Evolutionary conservation across 495 filamentous ascomycete species (phyloP), one percentile per base, ranked within the genome.

Genomic region (Symbiotaphrina buchneri): DNA sequence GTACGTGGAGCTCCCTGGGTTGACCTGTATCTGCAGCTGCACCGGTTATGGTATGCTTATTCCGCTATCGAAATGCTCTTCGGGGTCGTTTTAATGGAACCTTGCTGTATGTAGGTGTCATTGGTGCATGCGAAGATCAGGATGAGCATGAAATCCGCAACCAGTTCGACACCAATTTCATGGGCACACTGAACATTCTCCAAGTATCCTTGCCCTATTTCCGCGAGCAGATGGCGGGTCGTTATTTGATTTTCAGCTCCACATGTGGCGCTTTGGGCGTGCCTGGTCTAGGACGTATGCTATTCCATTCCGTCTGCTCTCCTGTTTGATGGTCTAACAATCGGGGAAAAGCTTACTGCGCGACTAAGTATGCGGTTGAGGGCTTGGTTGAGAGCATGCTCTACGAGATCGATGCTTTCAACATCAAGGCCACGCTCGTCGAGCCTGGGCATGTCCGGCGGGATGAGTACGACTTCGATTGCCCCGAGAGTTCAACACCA

Each of bases 121-220:
- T 95, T 40, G 85, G 80, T 18, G 74, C 85, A 2, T 93, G 82
- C 53, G 87, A 97, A 53, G 87, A 94, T 54, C 87, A 95, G 52
- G 81, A 91, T 52, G 80, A 87, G 42, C 72, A 78, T 48, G 85
- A 95, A 41, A 72, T 97, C 38, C 74, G 81, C 37, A 87, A 85
- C 46, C 85, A 95, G 49, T 94, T 95, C 52, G 77, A 85, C 52
- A 94, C 83, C 19, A 97, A 97, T 47, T 90, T 92, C 55, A 81
- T 83, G 51, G 87, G 87, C 32, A 85, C 81, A 0, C 46, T 94
- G 37, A 74, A 94, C 47, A 95, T 97, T 42, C 74, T 94, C 36
- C 80, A 92, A 48, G 53, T 77, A n/a, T 78, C 71, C 14, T 49
- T 94, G 19, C 79, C 82, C 0, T 81, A 93, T 55, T 93, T 95